Evolutionary conservation across 441 rosid genomes (phyloP).

Genomic region (Euphorbia celastroides): DNA sequence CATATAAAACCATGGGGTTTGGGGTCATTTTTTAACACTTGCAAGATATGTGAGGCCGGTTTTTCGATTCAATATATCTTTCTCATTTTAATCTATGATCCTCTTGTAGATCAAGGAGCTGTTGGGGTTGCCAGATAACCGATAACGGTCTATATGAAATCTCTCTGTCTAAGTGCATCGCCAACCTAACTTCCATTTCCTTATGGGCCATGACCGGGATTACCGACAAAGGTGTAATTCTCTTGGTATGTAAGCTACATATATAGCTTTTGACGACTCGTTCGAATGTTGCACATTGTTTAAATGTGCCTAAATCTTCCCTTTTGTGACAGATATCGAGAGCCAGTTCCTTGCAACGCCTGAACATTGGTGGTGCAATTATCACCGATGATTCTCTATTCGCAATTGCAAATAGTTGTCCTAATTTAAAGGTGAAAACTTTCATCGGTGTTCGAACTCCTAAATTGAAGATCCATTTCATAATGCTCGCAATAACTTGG

Average conservation of each 20-base stretch:
- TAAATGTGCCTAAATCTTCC: neutral
- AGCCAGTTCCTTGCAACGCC: slow-evolving; percentile 65
- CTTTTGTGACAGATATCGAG: slow-evolving; percentile 45
- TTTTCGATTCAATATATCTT: neutral
- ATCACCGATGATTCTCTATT: slow-evolving; percentile 71
- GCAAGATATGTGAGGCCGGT: too few relatives aligned
- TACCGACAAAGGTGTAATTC: slow-evolving; percentile 76
- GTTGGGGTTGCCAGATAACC: slow-evolving; percentile 90
- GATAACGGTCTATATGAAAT: slow-evolving; percentile 62
- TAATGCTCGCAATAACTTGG: neutral
- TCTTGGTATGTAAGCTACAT: slow-evolving; percentile 43
- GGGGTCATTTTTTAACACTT: too few relatives aligned
- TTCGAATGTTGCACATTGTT: neutral
- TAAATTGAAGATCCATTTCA: neutral
- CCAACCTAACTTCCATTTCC: slow-evolving; percentile 67
- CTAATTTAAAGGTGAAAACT: slow-evolving; percentile 51
- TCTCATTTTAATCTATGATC: neutral
- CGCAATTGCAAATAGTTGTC: slow-evolving; percentile 71
- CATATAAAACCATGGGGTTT: too few relatives aligned
- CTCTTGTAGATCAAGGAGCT: slow-evolving; percentile 58
- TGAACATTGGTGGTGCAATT: slow-evolving; percentile 85
- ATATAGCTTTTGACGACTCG: neutral
- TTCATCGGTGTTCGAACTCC: neutral
- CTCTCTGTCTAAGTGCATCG: slow-evolving; percentile 56
- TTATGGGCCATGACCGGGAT: slow-evolving; percentile 87